phyloP scores from a whole-genome alignment of 306 rosid genomes.

The Luffa aegyptiaca region DNA sequence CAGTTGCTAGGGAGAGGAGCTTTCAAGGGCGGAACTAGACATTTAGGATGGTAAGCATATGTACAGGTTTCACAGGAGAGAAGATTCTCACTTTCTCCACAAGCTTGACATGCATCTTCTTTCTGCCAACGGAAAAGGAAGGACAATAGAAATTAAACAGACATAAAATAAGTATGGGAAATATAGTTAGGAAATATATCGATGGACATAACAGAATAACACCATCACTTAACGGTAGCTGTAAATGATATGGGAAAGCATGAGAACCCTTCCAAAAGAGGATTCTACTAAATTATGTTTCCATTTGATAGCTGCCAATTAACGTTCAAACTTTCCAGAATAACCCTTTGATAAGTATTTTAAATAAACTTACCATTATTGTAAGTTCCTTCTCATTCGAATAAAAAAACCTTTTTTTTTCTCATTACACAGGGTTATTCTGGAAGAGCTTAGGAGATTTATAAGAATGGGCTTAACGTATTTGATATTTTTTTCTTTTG shows the following conservation, averaged over 20 bases:
- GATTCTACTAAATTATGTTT: neutral
- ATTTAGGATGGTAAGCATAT: slow-evolving; percentile 74
- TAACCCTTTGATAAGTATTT: neutral
- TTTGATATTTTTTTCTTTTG: neutral
- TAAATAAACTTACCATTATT: neutral
- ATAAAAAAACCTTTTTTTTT: neutral
- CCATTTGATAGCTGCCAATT: neutral
- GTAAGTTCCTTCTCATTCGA: neutral
- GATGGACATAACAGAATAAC: neutral
- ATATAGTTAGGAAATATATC: neutral
- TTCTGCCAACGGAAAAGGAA: slow-evolving; percentile 29
- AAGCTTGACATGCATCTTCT: slow-evolving; percentile 89
- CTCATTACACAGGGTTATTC: neutral
- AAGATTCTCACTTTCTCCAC: slow-evolving; percentile 78
- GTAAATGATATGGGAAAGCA: neutral
- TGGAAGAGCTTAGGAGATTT: neutral
- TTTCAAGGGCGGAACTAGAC: slow-evolving; percentile 74
- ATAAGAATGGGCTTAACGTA: neutral
- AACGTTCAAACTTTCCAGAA: neutral
- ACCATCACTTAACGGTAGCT: neutral
- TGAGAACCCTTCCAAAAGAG: slow-evolving; percentile 1
- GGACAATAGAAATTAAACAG: neutral
- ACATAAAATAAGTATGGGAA: neutral
- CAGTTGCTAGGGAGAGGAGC: slow-evolving; percentile 54
- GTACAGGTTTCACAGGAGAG: slow-evolving; percentile 75